Base-by-base conservation (phyloP, 1,139 yeast genomes). In the Lodderomyces pseudojiufengensis region DNA sequence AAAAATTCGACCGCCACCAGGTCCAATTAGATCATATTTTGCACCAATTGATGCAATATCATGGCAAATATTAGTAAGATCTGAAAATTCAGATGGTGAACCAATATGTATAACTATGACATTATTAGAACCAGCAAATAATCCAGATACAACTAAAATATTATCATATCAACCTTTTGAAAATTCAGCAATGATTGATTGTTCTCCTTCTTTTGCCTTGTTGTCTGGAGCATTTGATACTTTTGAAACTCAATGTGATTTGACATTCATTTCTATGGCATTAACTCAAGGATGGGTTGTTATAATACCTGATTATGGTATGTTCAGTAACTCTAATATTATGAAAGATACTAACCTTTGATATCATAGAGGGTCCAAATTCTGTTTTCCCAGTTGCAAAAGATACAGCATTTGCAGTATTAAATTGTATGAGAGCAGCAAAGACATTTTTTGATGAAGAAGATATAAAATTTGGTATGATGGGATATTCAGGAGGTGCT, bases 401-500 rank as follows among this genome's bases (percentile, higher is more conserved):
- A 30, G 54, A 47, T 32, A 54, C 64, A 6, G 68, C 58, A 0
- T 52, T 56, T 16, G 54, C 57, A 10, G 47, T 51, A 2, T 51
- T 63, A 38, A 59, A 63, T 42, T 45, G 59, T 1, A 41, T 63
- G 13, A 44, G 57, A 32, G 68, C 59, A 3, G 50, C 51, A 1
- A 45, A 59, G 28, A 51, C 53, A 25, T 34, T 49, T n/a, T 57
- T 68, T 6, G 36, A 47, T 5, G 43, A 51, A 29, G 45, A 51
- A 28, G 61, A 66, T 5, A n/a, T n/a, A n/a, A 44, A 52, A 32
- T 46, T 55, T 3, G 55, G 50, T 1, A 32, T 63, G 35, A 61
- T 63, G 59, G 70, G 70, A 0, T 64, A 63, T 41, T 59, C 66
- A 4, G 69, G 69, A 8, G 69, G 69, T 2, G 48, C 65, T 2